These are phyloP conservation scores for Schwanniomyces pseudopolymorphus DNA, from an alignment of 805 yeast species.

Conservation along the genomic window DNA sequence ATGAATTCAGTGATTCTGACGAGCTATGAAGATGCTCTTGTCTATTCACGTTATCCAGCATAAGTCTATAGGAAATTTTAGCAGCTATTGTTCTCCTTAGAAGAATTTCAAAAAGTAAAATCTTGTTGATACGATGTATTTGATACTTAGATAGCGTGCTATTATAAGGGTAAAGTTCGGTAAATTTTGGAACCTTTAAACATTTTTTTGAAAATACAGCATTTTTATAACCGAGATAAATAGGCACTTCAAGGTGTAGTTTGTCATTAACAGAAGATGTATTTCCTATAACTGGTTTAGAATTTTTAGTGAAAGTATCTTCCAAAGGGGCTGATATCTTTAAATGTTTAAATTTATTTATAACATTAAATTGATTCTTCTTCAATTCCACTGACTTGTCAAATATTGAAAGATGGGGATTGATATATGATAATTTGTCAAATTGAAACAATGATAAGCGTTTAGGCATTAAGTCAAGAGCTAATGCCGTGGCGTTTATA, in stretches of 20 bases:
- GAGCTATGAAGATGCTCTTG: slow-evolving; percentile 1
- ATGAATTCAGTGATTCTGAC: background rate
- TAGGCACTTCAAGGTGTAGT: slow-evolving; percentile 5
- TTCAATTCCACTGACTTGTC: slow-evolving; percentile 2
- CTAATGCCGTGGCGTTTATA: slow-evolving; percentile 18
- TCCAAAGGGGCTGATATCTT: slow-evolving; percentile 15
- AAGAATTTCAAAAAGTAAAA: slow-evolving; percentile 34
- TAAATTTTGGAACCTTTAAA: slow-evolving; percentile 25
- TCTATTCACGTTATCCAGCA: slow-evolving; percentile 11
- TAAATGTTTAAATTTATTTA: background rate
- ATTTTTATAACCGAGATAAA: slow-evolving; percentile 27
- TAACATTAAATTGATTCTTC: slow-evolving; percentile 2
- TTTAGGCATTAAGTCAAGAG: slow-evolving; percentile 28
- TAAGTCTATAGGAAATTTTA: slow-evolving; percentile 36
- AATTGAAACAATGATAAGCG: slow-evolving; percentile 25
- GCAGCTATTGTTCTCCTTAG: slow-evolving; percentile 44
- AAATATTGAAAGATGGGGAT: slow-evolving; percentile 10
- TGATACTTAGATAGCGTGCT: slow-evolving; percentile 22
- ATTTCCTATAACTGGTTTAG: background rate
- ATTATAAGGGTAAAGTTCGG: slow-evolving; percentile 26
- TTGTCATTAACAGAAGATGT: background rate
- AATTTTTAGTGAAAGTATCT: slow-evolving; percentile 10
- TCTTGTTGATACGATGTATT: slow-evolving; percentile 26
- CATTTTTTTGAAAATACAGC: slow-evolving; percentile 21
- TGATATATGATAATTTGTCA: slow-evolving; percentile 11